phyloP scores from a whole-genome alignment of 2,329 filamentous ascomycete species.

The Lasiodiplodia hormozganensis region DNA sequence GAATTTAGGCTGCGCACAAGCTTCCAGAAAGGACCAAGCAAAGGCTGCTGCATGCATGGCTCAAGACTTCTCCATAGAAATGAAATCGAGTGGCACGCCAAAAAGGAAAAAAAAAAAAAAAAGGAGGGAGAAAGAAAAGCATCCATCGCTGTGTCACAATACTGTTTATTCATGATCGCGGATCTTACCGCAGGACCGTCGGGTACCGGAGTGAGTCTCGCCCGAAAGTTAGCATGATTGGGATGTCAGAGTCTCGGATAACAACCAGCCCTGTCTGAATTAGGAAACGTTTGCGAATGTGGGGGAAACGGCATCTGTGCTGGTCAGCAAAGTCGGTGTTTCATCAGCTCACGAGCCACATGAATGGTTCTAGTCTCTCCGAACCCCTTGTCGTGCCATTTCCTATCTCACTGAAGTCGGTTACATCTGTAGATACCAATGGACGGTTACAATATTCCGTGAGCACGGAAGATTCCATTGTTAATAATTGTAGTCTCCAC shows the following conservation, averaged over 20 bases:
- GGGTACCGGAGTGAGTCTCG: not conserved
- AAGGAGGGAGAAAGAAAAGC: not conserved
- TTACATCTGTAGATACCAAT: not conserved
- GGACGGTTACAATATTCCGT: not conserved
- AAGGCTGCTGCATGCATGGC: not conserved
- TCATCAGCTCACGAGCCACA: not conserved
- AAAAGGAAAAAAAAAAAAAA: not conserved
- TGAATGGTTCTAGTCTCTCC: not conserved
- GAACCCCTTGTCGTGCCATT: not conserved
- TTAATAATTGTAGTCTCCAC: not conserved
- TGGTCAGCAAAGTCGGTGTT: not conserved
- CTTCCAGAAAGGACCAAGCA: too few species aligned
- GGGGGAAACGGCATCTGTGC: not conserved
- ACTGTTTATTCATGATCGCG: not conserved
- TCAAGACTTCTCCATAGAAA: not conserved
- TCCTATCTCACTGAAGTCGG: not conserved
- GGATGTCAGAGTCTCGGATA: not conserved
- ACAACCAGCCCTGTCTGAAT: not conserved
- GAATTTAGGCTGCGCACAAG: too few species aligned
- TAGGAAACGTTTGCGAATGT: slow-evolving; percentile 12
- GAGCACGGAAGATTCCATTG: not conserved
- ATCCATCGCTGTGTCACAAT: not conserved
- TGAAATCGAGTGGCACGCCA: not conserved
- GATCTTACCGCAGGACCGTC: not conserved
- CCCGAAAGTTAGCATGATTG: not conserved